These are phyloP conservation scores for Aspergillus sclerotiicarbonarius DNA, from an alignment of 495 filamentous ascomycete genomes.

Conservation along the genomic window DNA sequence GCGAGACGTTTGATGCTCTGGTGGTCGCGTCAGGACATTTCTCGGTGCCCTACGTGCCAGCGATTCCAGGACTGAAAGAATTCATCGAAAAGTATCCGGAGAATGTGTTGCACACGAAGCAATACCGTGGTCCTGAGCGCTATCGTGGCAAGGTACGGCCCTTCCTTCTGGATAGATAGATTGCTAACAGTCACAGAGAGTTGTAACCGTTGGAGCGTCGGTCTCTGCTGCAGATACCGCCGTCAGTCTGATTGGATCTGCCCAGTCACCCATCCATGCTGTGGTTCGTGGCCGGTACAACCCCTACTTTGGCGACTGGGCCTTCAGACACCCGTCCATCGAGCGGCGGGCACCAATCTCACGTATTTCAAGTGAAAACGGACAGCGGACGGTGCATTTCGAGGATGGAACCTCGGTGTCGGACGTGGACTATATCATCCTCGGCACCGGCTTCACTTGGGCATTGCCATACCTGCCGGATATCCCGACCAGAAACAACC, in stretches of 20 bases:
- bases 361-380: slow-evolving; percentile 39
- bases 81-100: slow-evolving; percentile 33
- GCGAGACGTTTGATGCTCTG: slow-evolving; percentile 62
- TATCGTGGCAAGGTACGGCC: slow-evolving; percentile 38
- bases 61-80: slow-evolving; percentile 45
- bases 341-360: slow-evolving; percentile 43
- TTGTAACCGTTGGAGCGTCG: slow-evolving; percentile 41
- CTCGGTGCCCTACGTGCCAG: slow-evolving; percentile 66
- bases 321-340: slow-evolving; percentile 51
- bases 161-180: no score
- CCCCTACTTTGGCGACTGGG: slow-evolving; percentile 49
- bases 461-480: slow-evolving; percentile 53
- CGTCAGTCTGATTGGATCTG: slow-evolving; percentile 32
- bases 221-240: slow-evolving; percentile 46
- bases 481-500: slow-evolving; percentile 49
- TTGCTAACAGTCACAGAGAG: no score
- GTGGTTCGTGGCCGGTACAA: slow-evolving; percentile 46
- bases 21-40: slow-evolving; percentile 83
- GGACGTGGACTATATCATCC: slow-evolving; percentile 54
- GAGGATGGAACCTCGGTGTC: slow-evolving; percentile 47
- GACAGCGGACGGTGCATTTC: slow-evolving; percentile 41
- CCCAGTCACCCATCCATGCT: slow-evolving; percentile 34
- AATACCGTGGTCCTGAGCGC: slow-evolving; percentile 36
- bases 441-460: slow-evolving; percentile 58
- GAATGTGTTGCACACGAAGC: slow-evolving; percentile 40